phyloP scores from a whole-genome alignment of 495 filamentous ascomycete genomes.

The Penicillium paradoxum region DNA sequence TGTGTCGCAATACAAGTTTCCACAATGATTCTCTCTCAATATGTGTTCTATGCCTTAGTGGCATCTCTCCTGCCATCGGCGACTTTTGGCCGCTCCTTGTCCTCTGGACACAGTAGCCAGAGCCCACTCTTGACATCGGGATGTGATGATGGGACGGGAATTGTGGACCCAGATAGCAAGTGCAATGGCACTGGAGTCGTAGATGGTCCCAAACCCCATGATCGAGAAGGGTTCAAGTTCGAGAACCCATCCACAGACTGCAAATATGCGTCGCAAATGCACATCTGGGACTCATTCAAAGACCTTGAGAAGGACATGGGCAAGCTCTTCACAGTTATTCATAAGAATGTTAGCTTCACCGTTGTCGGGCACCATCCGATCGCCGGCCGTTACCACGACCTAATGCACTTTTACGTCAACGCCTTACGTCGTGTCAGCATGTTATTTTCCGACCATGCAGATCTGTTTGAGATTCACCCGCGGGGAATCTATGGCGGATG shows the following conservation, averaged over 20 bases:
- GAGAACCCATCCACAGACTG: slow-evolving; percentile 34
- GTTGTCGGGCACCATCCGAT: slow-evolving; percentile 36
- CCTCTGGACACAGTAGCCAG: not conserved
- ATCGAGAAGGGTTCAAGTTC: slow-evolving; percentile 31
- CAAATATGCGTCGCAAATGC: slow-evolving; percentile 30
- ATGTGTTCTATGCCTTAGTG: slow-evolving; percentile 10
- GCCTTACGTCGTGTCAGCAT: slow-evolving; percentile 31
- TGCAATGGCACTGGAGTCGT: slow-evolving; percentile 26
- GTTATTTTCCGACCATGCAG: slow-evolving; percentile 27
- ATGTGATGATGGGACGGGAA: slow-evolving; percentile 17
- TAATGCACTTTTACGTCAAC: slow-evolving; percentile 38
- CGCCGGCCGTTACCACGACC: slow-evolving; percentile 31
- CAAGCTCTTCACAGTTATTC: slow-evolving; percentile 31
- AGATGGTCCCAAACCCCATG: slow-evolving; percentile 13
- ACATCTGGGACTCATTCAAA: slow-evolving; percentile 38
- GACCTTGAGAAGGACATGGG: slow-evolving; percentile 35
- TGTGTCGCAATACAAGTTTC: not conserved
- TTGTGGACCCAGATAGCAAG: slow-evolving; percentile 20
- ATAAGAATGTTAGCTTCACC: slow-evolving; percentile 33
- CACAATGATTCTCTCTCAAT: slow-evolving; percentile 15
- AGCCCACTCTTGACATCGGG: not conserved
- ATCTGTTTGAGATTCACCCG: slow-evolving; percentile 34
- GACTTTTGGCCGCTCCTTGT: not conserved
- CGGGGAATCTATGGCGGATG: slow-evolving; percentile 34
- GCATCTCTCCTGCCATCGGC: slow-evolving; percentile 9